Conservation (phyloP, 495 filamentous ascomycete species). For the Xylaria telfairii region DNA sequence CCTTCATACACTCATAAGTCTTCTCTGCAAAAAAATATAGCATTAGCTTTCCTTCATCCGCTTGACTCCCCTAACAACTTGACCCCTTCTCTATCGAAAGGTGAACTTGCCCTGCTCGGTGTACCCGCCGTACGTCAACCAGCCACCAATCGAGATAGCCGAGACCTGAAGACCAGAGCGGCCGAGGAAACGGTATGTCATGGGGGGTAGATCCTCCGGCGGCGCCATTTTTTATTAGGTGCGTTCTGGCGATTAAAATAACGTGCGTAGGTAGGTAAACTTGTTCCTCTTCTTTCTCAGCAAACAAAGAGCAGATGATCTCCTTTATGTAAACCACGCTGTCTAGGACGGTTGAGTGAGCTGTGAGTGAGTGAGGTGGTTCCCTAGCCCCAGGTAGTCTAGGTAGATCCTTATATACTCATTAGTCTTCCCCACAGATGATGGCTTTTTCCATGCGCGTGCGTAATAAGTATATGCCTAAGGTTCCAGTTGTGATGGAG, state of each 20-base stretch:
- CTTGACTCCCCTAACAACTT: neutral
- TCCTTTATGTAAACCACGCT: neutral
- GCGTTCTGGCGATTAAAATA: too few relatives aligned
- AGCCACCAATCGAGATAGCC: conserved; percentile 73
- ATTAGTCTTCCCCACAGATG: neutral
- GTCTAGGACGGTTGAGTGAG: neutral
- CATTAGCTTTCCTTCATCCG: neutral
- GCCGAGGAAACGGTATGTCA: conserved; percentile 79
- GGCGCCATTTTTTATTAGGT: conserved; percentile 41
- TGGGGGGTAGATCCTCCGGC: conserved; percentile 59
- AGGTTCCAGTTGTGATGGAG: neutral
- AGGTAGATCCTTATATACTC: conserved; percentile 3
- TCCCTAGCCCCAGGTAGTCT: neutral
- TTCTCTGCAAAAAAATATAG: conserved; percentile 52
- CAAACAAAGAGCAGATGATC: neutral
- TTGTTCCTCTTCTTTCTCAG: neutral
- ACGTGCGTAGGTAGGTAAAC: neutral
- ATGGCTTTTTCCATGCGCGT: neutral
- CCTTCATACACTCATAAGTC: conserved; percentile 73
- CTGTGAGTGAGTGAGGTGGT: neutral
- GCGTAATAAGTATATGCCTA: neutral
- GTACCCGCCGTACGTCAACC: conserved; percentile 81
- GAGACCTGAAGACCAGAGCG: conserved; percentile 78
- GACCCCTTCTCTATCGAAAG: neutral
- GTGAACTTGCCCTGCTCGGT: conserved; percentile 64